phyloP scores from a whole-genome alignment of 73 alveolate genomes.

The Tetrahymena malaccensis region DNA sequence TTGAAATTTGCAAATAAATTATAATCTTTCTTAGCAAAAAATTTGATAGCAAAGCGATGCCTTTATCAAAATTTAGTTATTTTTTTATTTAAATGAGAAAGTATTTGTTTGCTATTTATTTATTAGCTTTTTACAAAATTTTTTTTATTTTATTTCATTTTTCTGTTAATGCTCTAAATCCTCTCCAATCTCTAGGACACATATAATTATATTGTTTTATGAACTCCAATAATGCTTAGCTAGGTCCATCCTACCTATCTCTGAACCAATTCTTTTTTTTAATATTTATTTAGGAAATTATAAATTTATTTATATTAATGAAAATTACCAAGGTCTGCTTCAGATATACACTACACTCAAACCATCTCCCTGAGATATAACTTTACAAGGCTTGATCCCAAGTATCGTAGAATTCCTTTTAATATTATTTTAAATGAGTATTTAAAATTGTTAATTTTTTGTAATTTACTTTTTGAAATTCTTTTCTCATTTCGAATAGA shows the following conservation, averaged over 20 bases:
- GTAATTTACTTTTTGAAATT: constrained; percentile 2
- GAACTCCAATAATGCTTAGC: constrained; percentile 43
- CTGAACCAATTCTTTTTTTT: constrained; percentile 6
- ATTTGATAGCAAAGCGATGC: too few species aligned
- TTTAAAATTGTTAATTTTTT: neutral
- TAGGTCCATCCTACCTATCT: constrained; percentile 60
- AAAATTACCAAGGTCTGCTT: constrained; percentile 39
- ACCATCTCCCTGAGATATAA: constrained; percentile 71
- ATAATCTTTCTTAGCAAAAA: too few species aligned
- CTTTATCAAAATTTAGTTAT: too few species aligned
- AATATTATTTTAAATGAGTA: neutral
- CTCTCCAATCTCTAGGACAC: constrained; percentile 73
- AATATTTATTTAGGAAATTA: neutral
- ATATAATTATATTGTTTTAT: constrained; percentile 39
- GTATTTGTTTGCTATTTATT: too few species aligned
- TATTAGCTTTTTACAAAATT: neutral
- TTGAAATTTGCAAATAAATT: too few species aligned
- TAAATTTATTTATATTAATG: neutral
- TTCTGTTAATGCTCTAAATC: constrained; percentile 69
- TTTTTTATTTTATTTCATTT: constrained; percentile 34
- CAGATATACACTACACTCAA: constrained; percentile 50
- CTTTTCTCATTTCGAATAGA: neutral
- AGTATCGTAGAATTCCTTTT: constrained; percentile 46
- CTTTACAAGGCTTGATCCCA: constrained; percentile 62
- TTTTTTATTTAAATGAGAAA: neutral